phyloP scores from a whole-genome alignment of 495 filamentous ascomycete species.

The Neurospora discreta region DNA sequence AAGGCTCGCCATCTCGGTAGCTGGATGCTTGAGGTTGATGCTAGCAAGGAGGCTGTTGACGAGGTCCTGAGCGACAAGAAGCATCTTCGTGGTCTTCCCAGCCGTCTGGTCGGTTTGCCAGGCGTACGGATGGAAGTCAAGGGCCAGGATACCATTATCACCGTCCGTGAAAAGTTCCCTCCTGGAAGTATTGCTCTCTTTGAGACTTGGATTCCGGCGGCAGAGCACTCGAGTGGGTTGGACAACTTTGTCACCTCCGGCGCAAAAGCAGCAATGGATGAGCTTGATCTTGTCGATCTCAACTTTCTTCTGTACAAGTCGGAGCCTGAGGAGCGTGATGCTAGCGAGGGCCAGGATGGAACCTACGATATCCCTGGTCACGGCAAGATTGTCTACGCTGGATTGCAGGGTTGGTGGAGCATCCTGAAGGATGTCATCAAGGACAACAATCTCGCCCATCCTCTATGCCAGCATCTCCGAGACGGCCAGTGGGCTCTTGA shows the following conservation, averaged over 20 bases:
- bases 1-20: constrained; percentile 72
- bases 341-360: constrained; percentile 68
- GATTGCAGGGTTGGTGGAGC: constrained; percentile 98
- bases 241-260: constrained; percentile 76
- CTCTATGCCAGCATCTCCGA: constrained; percentile 83
- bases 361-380: constrained; percentile 75
- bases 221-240: constrained; percentile 67
- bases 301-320: constrained; percentile 90
- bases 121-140: constrained; percentile 56
- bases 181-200: constrained; percentile 92
- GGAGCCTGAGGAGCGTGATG: constrained; percentile 83
- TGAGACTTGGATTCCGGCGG: constrained; percentile 84
- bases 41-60: constrained; percentile 49
- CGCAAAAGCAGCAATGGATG: constrained; percentile 66
- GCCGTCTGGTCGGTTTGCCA: constrained; percentile 60
- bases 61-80: constrained; percentile 56
- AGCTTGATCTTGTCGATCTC: constrained; percentile 64
- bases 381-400: constrained; percentile 85
- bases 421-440: constrained; percentile 72
- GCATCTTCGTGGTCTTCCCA: constrained; percentile 68
- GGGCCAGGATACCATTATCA: constrained; percentile 63
- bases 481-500: constrained; percentile 93
- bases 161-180: constrained; percentile 68
- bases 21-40: constrained; percentile 81
- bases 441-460: constrained; percentile 86